These are phyloP conservation scores for Botrytis hyacinthi DNA, from an alignment of 2,329 filamentous ascomycete genomes.

Conservation along the genomic window DNA sequence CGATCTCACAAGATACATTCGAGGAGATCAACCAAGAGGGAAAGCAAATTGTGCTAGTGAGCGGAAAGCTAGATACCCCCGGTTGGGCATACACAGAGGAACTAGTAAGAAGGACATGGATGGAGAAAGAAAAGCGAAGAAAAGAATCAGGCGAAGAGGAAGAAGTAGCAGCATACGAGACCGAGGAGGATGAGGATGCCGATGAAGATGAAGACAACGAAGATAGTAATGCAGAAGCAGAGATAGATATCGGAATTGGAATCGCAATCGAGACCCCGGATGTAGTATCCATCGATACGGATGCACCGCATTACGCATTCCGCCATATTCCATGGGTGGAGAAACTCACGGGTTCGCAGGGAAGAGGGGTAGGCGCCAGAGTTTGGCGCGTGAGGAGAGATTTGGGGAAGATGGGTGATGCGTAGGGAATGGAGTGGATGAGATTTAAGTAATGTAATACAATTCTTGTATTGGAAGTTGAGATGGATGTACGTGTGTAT, in stretches of 20 bases:
- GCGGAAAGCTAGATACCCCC: conserved; percentile 66
- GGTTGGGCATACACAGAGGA: conserved; percentile 70
- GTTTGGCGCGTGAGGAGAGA: conserved; percentile 65
- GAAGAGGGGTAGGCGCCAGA: conserved; percentile 55
- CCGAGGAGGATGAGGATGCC: conserved; percentile 11
- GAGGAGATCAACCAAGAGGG: conserved; percentile 44
- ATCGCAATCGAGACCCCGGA: not conserved
- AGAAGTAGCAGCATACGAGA: not conserved
- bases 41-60: conserved; percentile 58
- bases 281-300: not conserved
- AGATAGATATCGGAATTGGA: not conserved
- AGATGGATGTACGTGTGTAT: not conserved
- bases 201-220: not conserved
- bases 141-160: conserved; percentile 12
- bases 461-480: not conserved
- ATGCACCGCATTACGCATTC: conserved; percentile 26
- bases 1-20: conserved; percentile 47
- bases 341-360: conserved; percentile 53
- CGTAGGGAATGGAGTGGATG: not conserved
- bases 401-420: conserved; percentile 45
- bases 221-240: not conserved
- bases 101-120: conserved; percentile 42
- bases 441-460: not conserved
- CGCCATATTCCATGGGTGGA: conserved; percentile 58
- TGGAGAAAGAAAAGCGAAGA: conserved; percentile 24